These are phyloP conservation scores for Pseudohalonectria lignicola DNA, from an alignment of 2,329 filamentous ascomycete species.

Conservation along the genomic window DNA sequence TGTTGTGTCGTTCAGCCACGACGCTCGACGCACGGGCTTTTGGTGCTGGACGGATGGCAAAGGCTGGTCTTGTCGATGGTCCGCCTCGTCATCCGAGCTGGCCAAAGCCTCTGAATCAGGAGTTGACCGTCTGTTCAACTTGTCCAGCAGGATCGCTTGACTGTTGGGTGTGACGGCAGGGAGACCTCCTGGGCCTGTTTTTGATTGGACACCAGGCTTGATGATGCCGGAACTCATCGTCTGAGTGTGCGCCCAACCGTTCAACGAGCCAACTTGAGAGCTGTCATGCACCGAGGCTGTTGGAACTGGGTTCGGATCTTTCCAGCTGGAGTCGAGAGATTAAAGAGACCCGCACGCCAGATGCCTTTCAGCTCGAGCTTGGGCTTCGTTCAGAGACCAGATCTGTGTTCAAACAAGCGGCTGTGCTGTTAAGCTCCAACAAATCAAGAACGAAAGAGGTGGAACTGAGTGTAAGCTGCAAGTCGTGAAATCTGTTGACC, in stretches of 20 bases:
- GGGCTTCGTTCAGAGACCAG: too few relatives aligned
- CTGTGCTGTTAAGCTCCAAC: too few relatives aligned
- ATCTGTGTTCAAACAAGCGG: too few relatives aligned
- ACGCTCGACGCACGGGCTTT: conserved; percentile 61
- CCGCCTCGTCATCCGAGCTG: conserved; percentile 86
- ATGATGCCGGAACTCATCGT: conserved; percentile 38
- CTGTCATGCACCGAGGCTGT: too few relatives aligned
- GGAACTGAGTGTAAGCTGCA: too few relatives aligned
- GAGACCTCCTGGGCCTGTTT: conserved; percentile 35
- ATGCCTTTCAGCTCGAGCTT: too few relatives aligned
- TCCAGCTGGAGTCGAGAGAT: too few relatives aligned
- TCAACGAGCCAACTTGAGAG: too few relatives aligned
- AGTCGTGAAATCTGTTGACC: too few relatives aligned
- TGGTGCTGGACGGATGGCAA: conserved; percentile 36
- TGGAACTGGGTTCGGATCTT: too few relatives aligned
- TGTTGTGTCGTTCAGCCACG: conserved; percentile 77
- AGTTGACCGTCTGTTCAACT: conserved; percentile 72
- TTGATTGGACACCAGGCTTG: conserved; percentile 39
- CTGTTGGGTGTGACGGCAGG: conserved; percentile 39
- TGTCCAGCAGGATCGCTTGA: conserved; percentile 60
- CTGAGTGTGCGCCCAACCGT: conserved; percentile 5
- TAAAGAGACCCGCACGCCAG: too few relatives aligned
- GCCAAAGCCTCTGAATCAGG: conserved; percentile 90
- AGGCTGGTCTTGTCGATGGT: conserved; percentile 45
- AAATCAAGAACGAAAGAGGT: too few relatives aligned